phyloP scores from a whole-genome alignment of 2,329 filamentous ascomycete genomes.

The Arthrinium phaeospermum region DNA sequence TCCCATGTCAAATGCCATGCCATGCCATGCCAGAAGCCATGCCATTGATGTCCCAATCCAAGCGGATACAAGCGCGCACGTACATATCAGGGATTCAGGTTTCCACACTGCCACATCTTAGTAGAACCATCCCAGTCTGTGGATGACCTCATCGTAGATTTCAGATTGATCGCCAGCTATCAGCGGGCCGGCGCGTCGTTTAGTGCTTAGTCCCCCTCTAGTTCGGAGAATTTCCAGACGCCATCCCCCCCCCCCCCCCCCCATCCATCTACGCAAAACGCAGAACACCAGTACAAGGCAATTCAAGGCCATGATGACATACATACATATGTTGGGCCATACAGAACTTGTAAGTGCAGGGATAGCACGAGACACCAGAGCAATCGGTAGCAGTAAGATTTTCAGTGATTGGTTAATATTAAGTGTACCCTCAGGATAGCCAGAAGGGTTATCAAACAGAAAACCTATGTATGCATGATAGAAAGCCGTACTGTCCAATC shows the following conservation, averaged over 20 bases:
- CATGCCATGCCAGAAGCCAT: too few species aligned
- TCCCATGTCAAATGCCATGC: too few species aligned
- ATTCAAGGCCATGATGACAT: neutral
- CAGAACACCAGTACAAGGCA: neutral
- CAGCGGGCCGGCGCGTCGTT: neutral
- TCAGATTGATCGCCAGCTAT: constrained; percentile 2
- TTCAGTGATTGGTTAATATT: neutral
- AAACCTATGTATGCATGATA: neutral
- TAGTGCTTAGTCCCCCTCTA: neutral
- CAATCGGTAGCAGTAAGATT: neutral
- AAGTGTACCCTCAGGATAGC: neutral
- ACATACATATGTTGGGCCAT: neutral
- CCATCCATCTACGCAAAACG: neutral
- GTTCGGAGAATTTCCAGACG: neutral
- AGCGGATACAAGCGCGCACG: neutral
- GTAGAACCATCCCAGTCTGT: neutral
- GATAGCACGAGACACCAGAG: neutral
- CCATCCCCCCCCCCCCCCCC: too few species aligned
- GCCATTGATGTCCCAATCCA: neutral
- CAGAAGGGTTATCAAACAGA: neutral
- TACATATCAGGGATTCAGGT: neutral
- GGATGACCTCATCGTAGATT: neutral
- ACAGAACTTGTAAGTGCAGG: neutral
- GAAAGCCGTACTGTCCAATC: neutral
- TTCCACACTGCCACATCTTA: neutral